A percentile compares a stretch with the other conserved stretches of the same genome.
phyloP scores from a whole-genome alignment of 2,329 filamentous ascomycete species.

The Penicillium sp. region DNA sequence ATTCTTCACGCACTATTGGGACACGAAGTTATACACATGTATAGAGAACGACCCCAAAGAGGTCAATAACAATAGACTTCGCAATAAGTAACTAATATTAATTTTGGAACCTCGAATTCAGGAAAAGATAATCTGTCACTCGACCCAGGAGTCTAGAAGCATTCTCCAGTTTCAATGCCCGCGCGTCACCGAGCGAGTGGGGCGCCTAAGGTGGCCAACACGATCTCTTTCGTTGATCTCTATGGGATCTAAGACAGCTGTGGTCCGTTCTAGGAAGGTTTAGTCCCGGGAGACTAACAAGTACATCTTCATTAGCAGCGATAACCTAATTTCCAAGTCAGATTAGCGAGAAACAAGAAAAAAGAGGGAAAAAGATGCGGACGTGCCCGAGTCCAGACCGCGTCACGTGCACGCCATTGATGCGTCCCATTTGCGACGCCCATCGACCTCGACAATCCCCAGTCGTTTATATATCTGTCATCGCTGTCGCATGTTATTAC shows the following conservation, averaged over 20 bases:
- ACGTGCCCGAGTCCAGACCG: conserved; percentile 16
- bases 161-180: neutral
- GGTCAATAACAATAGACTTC: no score
- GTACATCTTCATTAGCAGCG: neutral
- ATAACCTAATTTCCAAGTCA: neutral
- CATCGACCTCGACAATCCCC: conserved; percentile 1
- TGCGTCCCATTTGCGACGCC: conserved; percentile 11
- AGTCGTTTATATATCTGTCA: neutral
- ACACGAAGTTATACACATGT: neutral
- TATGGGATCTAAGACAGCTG: conserved; percentile 11
- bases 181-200: neutral
- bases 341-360: neutral
- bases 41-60: neutral
- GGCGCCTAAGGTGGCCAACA: conserved; percentile 1
- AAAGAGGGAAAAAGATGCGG: neutral
- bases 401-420: conserved; percentile 19
- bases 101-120: neutral
- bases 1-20: neutral
- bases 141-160: neutral
- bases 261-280: neutral
- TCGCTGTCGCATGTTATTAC: neutral
- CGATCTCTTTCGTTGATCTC: conserved; percentile 9
- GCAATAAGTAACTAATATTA: neutral
- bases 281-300: neutral
- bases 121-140: neutral